Base-by-base conservation (phyloP, 768 basidiomycete genomes). In the Amanita phalloides region DNA sequence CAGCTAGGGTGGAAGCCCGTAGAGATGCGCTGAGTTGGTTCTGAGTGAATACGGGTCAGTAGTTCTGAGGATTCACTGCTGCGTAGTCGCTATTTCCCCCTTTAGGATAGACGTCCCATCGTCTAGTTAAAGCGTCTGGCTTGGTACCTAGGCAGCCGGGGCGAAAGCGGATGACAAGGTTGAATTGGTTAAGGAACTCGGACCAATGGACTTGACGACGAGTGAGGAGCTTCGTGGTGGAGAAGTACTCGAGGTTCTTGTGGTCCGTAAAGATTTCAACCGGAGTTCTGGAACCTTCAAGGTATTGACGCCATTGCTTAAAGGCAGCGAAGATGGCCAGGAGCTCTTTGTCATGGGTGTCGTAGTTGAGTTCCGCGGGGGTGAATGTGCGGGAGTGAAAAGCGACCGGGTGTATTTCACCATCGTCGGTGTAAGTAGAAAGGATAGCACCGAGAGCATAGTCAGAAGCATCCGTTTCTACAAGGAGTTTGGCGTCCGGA, bases 271-370 rank as follows among this genome's bases (percentile, higher is more conserved):
- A 54, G 37, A 58, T 60, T 6, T 58, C 51, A 42, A 70, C 59
- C 0, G 59, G 54, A 11, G 52, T 54, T 9, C 53, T 45, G 7
- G 65, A 60, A 7, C 69, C 61, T 8, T 66, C 56, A 25, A 67
- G 59, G 61, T 62, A 64, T 41, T 67, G 57, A 6, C 63, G 55
- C 66, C 66, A 67, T 9, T 68, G 63, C 0, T 57, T 44, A 35
- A 77, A 64, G 0, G 66, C 62, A 30, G 66, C 57, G 3, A 78
- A 59, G 43, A 79, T 68, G 1, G 72, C 75, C 1, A 79, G 67
- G 0, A 78, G 59, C 62, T 80, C 77, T 58, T 76, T 75, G 45
- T 81, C 69, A 53, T 79, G 69, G 26, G 74, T 64, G 8, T 72
- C 62, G 54, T 79, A 79, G 58, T 77, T 78, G 6, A 62, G 46